phyloP scores from a whole-genome alignment of 495 filamentous ascomycete species.

The Daldinia caldariorum region DNA sequence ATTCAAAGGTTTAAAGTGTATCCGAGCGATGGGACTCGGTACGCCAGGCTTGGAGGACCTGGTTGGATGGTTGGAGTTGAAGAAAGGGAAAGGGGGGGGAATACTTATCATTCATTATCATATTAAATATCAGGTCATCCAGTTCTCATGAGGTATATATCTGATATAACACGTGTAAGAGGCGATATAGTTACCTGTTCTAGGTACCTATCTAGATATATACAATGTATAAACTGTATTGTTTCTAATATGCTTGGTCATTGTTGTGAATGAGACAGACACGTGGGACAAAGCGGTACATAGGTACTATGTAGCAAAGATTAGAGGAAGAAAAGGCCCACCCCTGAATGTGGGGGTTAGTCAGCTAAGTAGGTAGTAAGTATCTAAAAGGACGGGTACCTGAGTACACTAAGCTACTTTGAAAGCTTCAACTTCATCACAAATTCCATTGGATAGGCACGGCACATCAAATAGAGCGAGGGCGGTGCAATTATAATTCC shows the following conservation, averaged over 20 bases:
- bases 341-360: slow-evolving; percentile 17
- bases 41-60: background rate
- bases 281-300: background rate
- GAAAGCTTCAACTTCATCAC: slow-evolving; percentile 25
- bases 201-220: too few species aligned
- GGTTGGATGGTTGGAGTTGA: background rate
- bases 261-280: background rate
- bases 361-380: slow-evolving; percentile 3
- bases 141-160: background rate
- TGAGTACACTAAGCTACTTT: slow-evolving; percentile 4
- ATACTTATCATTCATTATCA: slow-evolving; percentile 5
- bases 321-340: background rate
- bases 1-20: background rate
- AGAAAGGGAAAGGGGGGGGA: background rate
- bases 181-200: background rate
- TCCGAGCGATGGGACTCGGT: background rate
- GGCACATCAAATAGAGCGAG: background rate
- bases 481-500: background rate
- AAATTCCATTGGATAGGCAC: background rate
- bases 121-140: background rate
- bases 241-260: background rate
- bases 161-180: background rate
- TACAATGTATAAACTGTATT: background rate
- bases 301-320: background rate
- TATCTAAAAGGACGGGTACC: background rate